Evolutionary conservation across 2,329 filamentous ascomycete genomes (phyloP), one percentile per base, ranked within the genome.

Genomic region (Chaetomium sp.): DNA sequence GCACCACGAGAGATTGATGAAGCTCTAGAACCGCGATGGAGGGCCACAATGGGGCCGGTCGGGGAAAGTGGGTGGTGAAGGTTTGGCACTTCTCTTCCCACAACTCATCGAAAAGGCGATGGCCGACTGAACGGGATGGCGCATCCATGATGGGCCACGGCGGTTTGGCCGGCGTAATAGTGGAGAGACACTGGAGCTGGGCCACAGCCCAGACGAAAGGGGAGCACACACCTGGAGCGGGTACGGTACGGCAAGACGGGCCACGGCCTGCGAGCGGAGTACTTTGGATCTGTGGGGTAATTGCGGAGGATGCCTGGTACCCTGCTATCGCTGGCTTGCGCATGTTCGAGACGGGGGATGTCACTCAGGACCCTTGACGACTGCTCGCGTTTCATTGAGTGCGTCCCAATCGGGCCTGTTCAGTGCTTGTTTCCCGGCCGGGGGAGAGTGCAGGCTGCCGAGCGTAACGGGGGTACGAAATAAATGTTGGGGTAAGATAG

Each of bases 91-190:
- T 42, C 38, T 42, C 38, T 42, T 42, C 38, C n/a, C n/a, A n/a
- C n/a, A n/a, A n/a, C 38, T 19, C 16, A 42, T 16, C 19, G 16
- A 16, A 42, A 42, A 42, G 38, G 38, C 38, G 38, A 42, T 16
- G 38, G 38, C 16, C 38, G 38, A 42, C 25, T 50, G 38, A 49
- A 49, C 10, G 16, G 27, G 33, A 57, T 57, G 75, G 76, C 76
- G 75, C 76, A 75, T 76, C 75, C 75, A 75, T 76, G 72, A 74
- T 75, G 74, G 73, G 71, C 76, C 74, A 77, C 82, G 83, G 83
- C 82, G 80, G 75, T 83, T 81, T 84, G 75, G 77, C 82, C 83
- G 83, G 83, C 81, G 76, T 79, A 84, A 85, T 83, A 82, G 83
- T 85, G 82, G 82, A 79, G 81, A 74, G 72, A 49, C 65, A 57